Conservation (phyloP, 768 basidiomycete species). For the Termitomyces titanicus region DNA sequence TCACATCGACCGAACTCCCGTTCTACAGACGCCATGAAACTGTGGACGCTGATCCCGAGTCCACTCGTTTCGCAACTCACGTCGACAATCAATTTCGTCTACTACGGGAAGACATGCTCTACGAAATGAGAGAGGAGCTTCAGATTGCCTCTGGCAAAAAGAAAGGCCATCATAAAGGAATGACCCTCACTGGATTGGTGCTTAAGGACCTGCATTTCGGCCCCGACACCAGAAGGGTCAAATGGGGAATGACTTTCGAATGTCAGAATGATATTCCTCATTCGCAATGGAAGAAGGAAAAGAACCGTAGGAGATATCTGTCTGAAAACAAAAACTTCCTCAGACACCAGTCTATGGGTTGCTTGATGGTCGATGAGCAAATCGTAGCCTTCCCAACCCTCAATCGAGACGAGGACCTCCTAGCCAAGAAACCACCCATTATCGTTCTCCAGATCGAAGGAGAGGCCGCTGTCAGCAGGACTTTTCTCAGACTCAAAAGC, state of each 20-base stretch:
- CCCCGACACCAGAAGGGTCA: not conserved
- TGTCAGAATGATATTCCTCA: not conserved
- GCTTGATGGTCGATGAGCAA: not conserved
- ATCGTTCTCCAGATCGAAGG: not conserved
- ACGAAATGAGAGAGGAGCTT: constrained; percentile 43
- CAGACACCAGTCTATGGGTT: not conserved
- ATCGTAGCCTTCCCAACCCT: not conserved
- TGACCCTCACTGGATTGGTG: not conserved
- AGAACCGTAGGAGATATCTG: not conserved
- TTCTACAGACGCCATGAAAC: not conserved
- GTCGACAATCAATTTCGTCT: constrained; percentile 13
- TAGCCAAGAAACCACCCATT: not conserved
- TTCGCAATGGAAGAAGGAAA: not conserved
- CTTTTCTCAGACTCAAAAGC: not conserved
- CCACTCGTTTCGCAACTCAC: constrained; percentile 15
- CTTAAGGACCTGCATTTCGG: not conserved
- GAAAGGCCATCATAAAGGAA: not conserved
- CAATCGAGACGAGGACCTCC: not conserved
- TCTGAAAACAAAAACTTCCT: not conserved
- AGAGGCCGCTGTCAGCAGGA: not conserved
- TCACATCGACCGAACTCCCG: not conserved
- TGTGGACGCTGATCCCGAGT: not conserved
- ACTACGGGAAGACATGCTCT: constrained; percentile 11
- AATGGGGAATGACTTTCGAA: not conserved
- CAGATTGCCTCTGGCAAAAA: constrained; percentile 16